phyloP scores from a whole-genome alignment of 2,329 filamentous ascomycete species.

The Mycogone perniciosa region DNA sequence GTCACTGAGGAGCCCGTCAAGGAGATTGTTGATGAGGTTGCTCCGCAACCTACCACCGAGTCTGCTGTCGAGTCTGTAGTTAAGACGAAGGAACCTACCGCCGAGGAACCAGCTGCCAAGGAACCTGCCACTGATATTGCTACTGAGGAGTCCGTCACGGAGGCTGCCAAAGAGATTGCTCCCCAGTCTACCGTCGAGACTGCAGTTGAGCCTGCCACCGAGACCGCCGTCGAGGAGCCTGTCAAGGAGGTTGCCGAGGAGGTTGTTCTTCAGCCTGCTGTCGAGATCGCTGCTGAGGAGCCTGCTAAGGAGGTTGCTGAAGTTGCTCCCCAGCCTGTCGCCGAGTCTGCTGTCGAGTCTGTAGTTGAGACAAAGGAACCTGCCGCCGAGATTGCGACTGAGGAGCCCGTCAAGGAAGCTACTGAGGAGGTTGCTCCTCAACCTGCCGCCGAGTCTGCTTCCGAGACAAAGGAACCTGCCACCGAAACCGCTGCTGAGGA shows the following conservation, averaged over 20 bases:
- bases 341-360: not conserved
- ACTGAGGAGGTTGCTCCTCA: not conserved
- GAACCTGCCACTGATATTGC: not conserved
- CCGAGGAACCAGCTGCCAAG: conserved; percentile 4
- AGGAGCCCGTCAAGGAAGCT: conserved; percentile 1
- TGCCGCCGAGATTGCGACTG: not conserved
- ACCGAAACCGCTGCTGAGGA: too few relatives aligned
- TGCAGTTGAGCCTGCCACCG: not conserved
- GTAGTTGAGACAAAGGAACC: not conserved
- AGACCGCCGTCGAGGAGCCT: not conserved
- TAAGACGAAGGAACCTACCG: not conserved
- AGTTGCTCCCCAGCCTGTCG: not conserved
- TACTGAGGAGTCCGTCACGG: not conserved
- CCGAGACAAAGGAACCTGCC: too few relatives aligned
- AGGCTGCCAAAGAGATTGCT: not conserved
- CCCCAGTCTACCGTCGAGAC: conserved; percentile 1
- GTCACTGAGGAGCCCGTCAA: not conserved
- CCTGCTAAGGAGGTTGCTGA: not conserved
- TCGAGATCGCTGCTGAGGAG: not conserved
- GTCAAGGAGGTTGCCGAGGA: not conserved
- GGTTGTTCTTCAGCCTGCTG: conserved; percentile 1
- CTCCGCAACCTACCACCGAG: not conserved
- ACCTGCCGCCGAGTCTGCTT: too few relatives aligned
- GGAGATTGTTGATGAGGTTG: not conserved
- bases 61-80: not conserved